Base-by-base conservation (phyloP, 2,329 filamentous ascomycete species). In the Massarina eburnea region DNA sequence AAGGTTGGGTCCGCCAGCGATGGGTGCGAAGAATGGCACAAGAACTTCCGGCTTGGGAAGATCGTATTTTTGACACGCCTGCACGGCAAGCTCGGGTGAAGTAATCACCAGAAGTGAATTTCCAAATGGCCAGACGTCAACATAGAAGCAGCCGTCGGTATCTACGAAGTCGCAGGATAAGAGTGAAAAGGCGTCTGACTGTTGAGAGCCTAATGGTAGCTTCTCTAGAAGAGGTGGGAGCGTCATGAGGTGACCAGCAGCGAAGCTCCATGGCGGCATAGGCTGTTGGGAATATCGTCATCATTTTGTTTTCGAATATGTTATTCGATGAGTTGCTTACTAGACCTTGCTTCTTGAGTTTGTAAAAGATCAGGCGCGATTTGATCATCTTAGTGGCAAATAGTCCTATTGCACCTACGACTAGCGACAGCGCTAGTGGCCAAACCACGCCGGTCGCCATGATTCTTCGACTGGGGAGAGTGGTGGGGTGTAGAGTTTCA, bases 41-140 rank as follows among this genome's bases (percentile, higher is more conserved):
- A 48, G 35, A 12, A 34, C 39, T 6, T 32, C 9, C n/a, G 44
- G 48, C 48, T 57, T 46, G 21, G 42, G 21, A 39, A 55, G 39
- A 32, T 53, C 41, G 20, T 34, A 41, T 39, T 43, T 6, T 17
- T 40, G 12, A 8, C 27, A 20, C 21, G 48, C 22, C 30, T 54
- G 51, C 3, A 33, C 14, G 15, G 40, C 49, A 20, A 35, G 37
- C 1, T 53, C 42, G 7, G 52, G 51, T 27, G 36, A 35, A 6
- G 43, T 45, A 9, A 61, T 42, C 5, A 59, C 29, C 1, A 59
- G 26, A 7, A 56, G 21, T 6, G 54, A 50, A 7, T 37, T 46
- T 2, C 22, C 42, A 10, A 60, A 49, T 3, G 55, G 57, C 57
- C 52, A 60, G 5, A 56, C 32, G 36, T 59, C 50, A n/a, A 56